phyloP scores from a whole-genome alignment of 306 rosid genomes.

The Prunus persica region DNA sequence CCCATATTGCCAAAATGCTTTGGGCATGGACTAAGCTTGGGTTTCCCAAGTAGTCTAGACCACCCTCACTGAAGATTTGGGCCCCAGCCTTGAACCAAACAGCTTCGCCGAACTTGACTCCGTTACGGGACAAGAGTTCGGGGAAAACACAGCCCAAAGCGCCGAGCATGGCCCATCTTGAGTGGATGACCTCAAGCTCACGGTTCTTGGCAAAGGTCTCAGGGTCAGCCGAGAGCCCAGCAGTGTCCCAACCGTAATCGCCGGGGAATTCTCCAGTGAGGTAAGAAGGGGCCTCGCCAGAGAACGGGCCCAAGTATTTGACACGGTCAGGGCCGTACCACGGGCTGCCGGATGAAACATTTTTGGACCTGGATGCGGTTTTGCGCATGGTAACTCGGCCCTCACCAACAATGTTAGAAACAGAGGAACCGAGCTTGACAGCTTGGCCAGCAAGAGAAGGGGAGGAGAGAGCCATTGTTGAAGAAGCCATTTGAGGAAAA shows the following conservation, averaged over 20 bases:
- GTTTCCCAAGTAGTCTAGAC: constrained; percentile 39
- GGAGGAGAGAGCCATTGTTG: constrained; percentile 37
- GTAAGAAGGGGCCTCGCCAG: constrained; percentile 33
- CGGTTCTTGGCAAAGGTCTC: constrained; percentile 37
- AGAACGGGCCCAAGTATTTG: constrained; percentile 45
- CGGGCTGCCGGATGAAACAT: constrained; percentile 25
- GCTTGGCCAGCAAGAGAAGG: constrained; percentile 38
- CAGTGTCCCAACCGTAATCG: constrained; percentile 44
- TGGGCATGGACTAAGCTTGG: constrained; percentile 31
- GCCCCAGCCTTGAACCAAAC: constrained; percentile 41
- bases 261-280: constrained; percentile 36
- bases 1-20: constrained; percentile 37
- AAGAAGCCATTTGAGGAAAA: constrained; percentile 22
- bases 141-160: constrained; percentile 40
- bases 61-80: constrained; percentile 39
- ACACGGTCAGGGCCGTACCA: constrained; percentile 38
- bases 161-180: constrained; percentile 29
- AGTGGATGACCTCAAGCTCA: constrained; percentile 35
- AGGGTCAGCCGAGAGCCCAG: constrained; percentile 33
- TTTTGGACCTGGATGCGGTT: constrained; percentile 15
- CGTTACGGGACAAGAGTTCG: constrained; percentile 32
- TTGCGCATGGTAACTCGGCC: constrained; percentile 31
- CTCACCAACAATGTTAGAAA: constrained; percentile 25
- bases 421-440: constrained; percentile 14
- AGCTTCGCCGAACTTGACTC: constrained; percentile 39